Evolutionary conservation across 1,284 basidiomycete genomes (phyloP), one percentile per base, ranked within the genome.

Genomic region (Vanrija pseudolonga): DNA sequence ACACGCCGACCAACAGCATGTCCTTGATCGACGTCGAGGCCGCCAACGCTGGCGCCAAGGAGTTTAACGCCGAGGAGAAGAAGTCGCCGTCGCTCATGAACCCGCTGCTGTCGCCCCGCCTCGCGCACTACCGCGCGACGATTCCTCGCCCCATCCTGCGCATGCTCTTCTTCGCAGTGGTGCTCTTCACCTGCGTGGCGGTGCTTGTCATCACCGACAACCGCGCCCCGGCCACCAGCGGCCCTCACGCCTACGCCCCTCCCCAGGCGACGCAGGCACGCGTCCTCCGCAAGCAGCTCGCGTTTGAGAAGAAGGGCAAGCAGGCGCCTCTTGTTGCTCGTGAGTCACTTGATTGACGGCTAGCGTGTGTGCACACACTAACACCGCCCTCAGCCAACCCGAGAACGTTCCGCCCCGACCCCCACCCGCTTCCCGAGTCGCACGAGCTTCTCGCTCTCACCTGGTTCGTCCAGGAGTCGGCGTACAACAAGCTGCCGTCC

Each of bases 381-480:
- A 46, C 32, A 15, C 12, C n/a, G 20, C 38, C 40, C 20, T 32
- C 47, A 59, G 60, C 60, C 23, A 39, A 42, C 26, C 55, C 60
- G 3, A 51, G 52, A 2, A 45, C 55, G 9, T 38, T 58, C 40
- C 60, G 60, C 26, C 68, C 69, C 4, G 56, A 59, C 14, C 19
- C 63, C 17, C 68, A 65, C 49, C 66, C 71, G 5, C 56, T 74
- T 6, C 71, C 74, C 1, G 22, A 53, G 0, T 53, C 68, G 1
- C 72, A 75, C 61, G 73, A 77, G 55, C 65, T 77, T 3, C 65
- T 77, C 14, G 76, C 74, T 3, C 62, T 77, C 9, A 74, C 75
- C 56, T 71, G 71, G 0, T 76, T 71, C 56, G 59, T 76, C 32
- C 60, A 73, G 19, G 63, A 71, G 43, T 64, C 65, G 3, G 53